Evolutionary conservation across 1,284 basidiomycete species (phyloP), one percentile per base, ranked within the genome.

Genomic region (Trichosporon inkin): DNA sequence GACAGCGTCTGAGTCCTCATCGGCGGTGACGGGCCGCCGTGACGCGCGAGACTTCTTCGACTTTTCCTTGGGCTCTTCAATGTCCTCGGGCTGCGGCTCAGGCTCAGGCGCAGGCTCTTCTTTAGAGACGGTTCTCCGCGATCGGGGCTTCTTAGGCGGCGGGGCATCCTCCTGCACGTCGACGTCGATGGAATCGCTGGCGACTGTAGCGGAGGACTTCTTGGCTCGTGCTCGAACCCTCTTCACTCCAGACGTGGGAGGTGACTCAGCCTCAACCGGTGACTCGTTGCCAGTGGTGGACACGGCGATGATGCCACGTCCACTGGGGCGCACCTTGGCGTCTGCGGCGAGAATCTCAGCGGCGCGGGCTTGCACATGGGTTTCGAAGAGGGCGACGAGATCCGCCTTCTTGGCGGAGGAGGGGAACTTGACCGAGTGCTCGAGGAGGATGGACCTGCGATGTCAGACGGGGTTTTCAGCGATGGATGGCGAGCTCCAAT

Each of bases 371-470:
- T 84, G 85, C 67, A 97, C 84, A 75, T 90, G 82, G 36, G 86
- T 82, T 61, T 91, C 85, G 78, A 93, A 98, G 4, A 87, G 79
- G 39, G 85, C 81, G 10, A 97, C 84, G 22, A 98, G 84, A 68
- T 90, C 92, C 6, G 86, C 81, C 78, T 98, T 98, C 64, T 89
- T 90, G 69, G 89, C 88, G 1, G 86, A 85, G 3, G 86, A 84
- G 6, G 89, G 85, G 77, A 88, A 90, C 34, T 81, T 80, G 69
- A 95, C 81, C 63, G 88, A 85, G 78, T 98, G 90, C 71, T 88
- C 88, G 40, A 60, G 34, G n/a, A 64, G 58, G 17, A 64, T 55
- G 22, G 57, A 60, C 14, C 63, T 64, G 57, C 11, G 24, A n/a
- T 34, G 59, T 60, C n/a, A 60, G 59, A 16, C 47, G 41, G 44